Percentiles rank a stretch among this genome's conserved stretches.
Evolutionary conservation across 805 yeast genomes (phyloP).

Genomic region (Torulaspora gathmanii): DNA sequence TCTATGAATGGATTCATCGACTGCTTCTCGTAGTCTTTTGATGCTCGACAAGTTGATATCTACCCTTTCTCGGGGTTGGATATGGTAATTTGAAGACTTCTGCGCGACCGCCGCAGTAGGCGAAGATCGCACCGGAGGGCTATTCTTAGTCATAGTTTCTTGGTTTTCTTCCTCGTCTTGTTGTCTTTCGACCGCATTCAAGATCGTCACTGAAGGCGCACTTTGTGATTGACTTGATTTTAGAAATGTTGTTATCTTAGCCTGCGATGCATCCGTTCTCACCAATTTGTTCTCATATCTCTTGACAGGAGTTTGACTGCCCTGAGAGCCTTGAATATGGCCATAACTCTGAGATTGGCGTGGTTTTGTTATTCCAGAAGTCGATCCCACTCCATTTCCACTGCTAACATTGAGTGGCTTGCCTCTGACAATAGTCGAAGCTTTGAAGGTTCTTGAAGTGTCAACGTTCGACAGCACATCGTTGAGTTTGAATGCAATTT

Average conservation of each 20-base stretch:
- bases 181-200: neutral
- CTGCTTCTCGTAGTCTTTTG: conserved; percentile 47
- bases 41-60: conserved; percentile 56
- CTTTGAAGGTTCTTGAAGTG: conserved; percentile 59
- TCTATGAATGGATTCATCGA: conserved; percentile 44
- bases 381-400: neutral
- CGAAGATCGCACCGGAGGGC: neutral
- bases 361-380: neutral
- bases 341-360: conserved; percentile 4
- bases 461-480: conserved; percentile 53
- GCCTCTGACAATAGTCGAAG: conserved; percentile 51
- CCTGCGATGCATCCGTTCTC: conserved; percentile 34
- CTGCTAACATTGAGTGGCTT: conserved; percentile 11
- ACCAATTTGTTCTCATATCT: conserved; percentile 35
- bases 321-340: conserved; percentile 6
- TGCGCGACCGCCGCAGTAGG: neutral
- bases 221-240: conserved; percentile 2
- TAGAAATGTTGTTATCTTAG: conserved; percentile 30
- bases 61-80: conserved; percentile 31
- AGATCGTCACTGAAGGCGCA: neutral
- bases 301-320: conserved; percentile 14
- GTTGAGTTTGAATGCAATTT: conserved; percentile 48
- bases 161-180: neutral
- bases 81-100: conserved; percentile 11
- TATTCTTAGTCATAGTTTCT: neutral